Evolutionary conservation across 768 basidiomycete genomes (phyloP).

Genomic region (Auricularia cornea): DNA sequence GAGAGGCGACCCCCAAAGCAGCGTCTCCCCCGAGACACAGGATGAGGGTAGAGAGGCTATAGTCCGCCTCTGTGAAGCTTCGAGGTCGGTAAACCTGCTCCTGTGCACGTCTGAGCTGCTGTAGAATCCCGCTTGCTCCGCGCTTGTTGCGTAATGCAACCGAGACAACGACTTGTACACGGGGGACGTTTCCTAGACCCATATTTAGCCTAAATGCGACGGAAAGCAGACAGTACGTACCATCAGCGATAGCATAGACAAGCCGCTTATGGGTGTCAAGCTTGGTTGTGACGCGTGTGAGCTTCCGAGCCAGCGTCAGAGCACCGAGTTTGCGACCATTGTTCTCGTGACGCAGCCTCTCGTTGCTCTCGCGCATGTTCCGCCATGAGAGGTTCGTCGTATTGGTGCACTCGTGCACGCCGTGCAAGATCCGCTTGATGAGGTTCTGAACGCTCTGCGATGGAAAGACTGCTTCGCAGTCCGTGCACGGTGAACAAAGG

Average conservation of each 20-base stretch:
- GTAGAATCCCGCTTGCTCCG: constrained; percentile 14
- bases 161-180: constrained; percentile 12
- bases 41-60: constrained; percentile 11
- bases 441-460: not conserved
- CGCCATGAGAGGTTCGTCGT: not conserved
- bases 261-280: constrained; percentile 15
- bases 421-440: not conserved
- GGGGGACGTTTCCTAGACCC: constrained; percentile 10
- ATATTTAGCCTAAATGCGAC: too few relatives aligned
- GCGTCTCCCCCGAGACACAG: constrained; percentile 14
- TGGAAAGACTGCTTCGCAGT: not conserved
- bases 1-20: constrained; percentile 12
- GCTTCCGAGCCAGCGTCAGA: not conserved
- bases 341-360: not conserved
- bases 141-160: constrained; percentile 8
- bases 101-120: constrained; percentile 10
- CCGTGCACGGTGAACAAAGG: not conserved
- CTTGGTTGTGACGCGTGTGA: not conserved
- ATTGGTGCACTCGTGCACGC: not conserved
- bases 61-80: constrained; percentile 15
- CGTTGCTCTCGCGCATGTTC: not conserved
- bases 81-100: constrained; percentile 12
- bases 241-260: constrained; percentile 14
- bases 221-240: too few relatives aligned
- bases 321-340: not conserved